Evolutionary conservation across 108 stramenopile genomes (phyloP), one percentile per base, ranked within the genome.

Genomic region (Cyclotella sp.): DNA sequence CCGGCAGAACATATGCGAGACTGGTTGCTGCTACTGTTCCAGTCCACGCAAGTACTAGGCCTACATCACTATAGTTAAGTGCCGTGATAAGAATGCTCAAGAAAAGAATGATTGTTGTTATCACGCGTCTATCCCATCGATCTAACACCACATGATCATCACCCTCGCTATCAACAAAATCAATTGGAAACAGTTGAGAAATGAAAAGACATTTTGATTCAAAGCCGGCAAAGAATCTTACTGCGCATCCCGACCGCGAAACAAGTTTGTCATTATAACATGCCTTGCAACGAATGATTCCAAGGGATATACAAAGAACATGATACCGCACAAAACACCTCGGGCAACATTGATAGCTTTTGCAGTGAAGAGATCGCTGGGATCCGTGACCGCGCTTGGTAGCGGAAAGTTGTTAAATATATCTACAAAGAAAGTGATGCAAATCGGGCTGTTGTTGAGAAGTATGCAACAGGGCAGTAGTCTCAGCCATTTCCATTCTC

Each of bases 241-340:
- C 68, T 91, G 93, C 7, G 93, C 93, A 22, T 78, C 85, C 42
- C 91, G 72, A 34, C 93, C 91, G 64, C 84, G 66, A 71, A 94
- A 94, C 44, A 94, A 79, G 55, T 90, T 74, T 3, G 90, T 91
- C 42, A 95, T 90, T 41, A 90, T 84, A 16, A 88, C 89, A 77
- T 95, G 94, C 12, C 94, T 81, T 22, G 90, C 86, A 55, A 95
- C 92, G 79, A 90, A 95, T 16, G 82, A 84, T 70, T 91, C 94
- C 75, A 95, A 77, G 9, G 94, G 94, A 75, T 90, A 95, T 0
- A 93, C 91, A 81, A 86, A 88, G 42, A 95, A 81, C 94, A 95
- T 95, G 19, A 88, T 91, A 40, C 75, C 70, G 34, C 89, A 88
- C 16, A 95, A 72, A 45, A 93, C 59, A 1, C 69, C 86, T 42